Evolutionary conservation across 495 filamentous ascomycete genomes (phyloP), one percentile per base, ranked within the genome.

Genomic region (Aspergillus kassunensis): DNA sequence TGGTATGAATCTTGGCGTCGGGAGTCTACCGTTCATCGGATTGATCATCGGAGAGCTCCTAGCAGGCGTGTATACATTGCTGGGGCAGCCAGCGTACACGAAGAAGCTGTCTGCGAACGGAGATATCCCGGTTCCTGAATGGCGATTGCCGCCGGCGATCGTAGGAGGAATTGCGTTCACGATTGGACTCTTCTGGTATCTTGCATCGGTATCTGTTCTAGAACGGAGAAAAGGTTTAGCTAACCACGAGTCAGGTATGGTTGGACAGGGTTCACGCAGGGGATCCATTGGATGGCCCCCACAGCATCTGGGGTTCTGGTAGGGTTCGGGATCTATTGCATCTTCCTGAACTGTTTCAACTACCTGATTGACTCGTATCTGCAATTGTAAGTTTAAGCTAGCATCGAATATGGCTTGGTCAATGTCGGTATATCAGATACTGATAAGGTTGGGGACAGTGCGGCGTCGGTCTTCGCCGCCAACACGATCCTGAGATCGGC

Each of bases 391-490:
- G 81, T 46, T 35, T n/a, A 10, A 33, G 29, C 44, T 78, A 82
- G 16, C 27, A 23, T 46, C 16, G n/a, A 21, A 19, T 12, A 23
- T 39, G 2, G 29, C 24, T 11, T 46, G 39, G 9, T 12, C n/a
- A 10, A 11, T 21, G 24, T 15, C 4, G 12, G 12, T 36, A 20
- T 50, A 25, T 44, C 54, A 34, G 59, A 15, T 1, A 37, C 30
- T 49, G 53, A 55, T 44, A 49, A 49, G 53, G 12, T 9, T 25
- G 49, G 41, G 46, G 36, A 29, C 55, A 82, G 77, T 59, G 90
- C 90, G n/a, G 88, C 90, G 23, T 92, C 89, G n/a, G 91, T 89
- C 18, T 90, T 95, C 51, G 91, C 91, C 20, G 90, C 83, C 34
- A 95, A 95, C 67, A 93, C 90, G 0, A 89, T 95, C 70, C 74